Percentiles rank a stretch among this genome's conserved stretches.
phyloP scores from a whole-genome alignment of 441 rosid genomes.

The Arabidopsis hybrid region DNA sequence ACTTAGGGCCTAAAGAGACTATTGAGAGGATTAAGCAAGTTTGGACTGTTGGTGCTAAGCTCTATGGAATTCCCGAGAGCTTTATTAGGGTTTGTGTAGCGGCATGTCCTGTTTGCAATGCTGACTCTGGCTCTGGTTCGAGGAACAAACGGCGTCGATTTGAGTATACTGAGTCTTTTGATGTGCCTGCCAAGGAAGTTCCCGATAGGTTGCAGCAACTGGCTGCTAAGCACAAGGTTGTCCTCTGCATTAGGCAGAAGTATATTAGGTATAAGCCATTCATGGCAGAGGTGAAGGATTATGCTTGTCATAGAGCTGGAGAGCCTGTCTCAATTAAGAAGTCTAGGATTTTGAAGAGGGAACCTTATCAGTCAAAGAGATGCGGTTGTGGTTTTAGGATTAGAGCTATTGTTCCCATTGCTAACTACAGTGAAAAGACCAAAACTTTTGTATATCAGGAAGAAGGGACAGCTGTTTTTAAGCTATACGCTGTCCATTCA shows the following conservation, averaged over 20 bases:
- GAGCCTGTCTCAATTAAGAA: constrained; percentile 82
- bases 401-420: constrained; percentile 95
- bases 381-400: constrained; percentile 98
- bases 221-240: constrained; percentile 96
- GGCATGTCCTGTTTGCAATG: constrained; percentile 81
- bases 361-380: constrained; percentile 94
- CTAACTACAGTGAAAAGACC: constrained; percentile 94
- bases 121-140: constrained; percentile 74
- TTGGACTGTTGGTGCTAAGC: constrained; percentile 96
- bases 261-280: constrained; percentile 96
- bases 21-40: constrained; percentile 90
- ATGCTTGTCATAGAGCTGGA: constrained; percentile 98
- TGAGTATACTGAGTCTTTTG: constrained; percentile 93
- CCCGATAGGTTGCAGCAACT: constrained; percentile 85
- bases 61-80: constrained; percentile 97
- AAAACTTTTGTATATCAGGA: constrained; percentile 94
- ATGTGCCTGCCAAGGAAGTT: constrained; percentile 97
- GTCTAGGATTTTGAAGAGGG: constrained; percentile 93
- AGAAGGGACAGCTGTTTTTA: constrained; percentile 94
- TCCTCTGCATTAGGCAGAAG: constrained; percentile 96
- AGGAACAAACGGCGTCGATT: constrained; percentile 88
- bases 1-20: constrained; percentile 86
- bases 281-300: constrained; percentile 99
- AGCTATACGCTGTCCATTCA: constrained; percentile 93
- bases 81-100: constrained; percentile 96